These are phyloP conservation scores for Emergomyces orientalis DNA, from an alignment of 2,329 filamentous ascomycete genomes.

Conservation along the genomic window DNA sequence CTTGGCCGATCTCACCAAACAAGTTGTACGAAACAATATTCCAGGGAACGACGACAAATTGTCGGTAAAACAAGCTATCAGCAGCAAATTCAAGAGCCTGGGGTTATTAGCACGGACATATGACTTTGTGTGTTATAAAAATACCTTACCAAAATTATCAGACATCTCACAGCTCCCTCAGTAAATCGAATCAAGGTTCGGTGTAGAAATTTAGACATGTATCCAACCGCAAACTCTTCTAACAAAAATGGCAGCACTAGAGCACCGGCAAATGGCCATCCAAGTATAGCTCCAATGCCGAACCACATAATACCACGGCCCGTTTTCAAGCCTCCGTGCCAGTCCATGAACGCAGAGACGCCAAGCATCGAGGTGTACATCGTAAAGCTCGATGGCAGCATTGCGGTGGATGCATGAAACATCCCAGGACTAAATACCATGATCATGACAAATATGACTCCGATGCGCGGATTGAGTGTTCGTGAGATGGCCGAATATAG, in stretches of 20 bases:
- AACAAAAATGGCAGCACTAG: constrained; percentile 69
- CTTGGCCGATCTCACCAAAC: constrained; percentile 65
- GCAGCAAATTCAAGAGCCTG: constrained; percentile 60
- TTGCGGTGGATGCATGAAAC: constrained; percentile 82
- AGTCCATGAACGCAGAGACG: constrained; percentile 82
- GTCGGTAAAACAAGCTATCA: constrained; percentile 79
- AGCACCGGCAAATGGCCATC: constrained; percentile 89
- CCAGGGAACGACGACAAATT: constrained; percentile 66
- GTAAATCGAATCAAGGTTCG: constrained; percentile 53
- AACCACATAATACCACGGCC: constrained; percentile 85
- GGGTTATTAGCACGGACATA: constrained; percentile 20
- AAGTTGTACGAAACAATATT: constrained; percentile 97
- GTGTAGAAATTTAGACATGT: constrained; percentile 48
- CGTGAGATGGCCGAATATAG: constrained; percentile 69
- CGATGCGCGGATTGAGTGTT: constrained; percentile 72
- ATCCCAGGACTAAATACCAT: constrained; percentile 77
- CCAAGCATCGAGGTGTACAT: constrained; percentile 92
- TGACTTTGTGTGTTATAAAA: not conserved
- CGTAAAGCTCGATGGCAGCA: constrained; percentile 86
- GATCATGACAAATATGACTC: constrained; percentile 70
- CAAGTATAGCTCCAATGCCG: constrained; percentile 70
- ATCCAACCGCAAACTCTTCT: constrained; percentile 59
- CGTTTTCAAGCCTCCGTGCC: constrained; percentile 68
- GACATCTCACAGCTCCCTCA: constrained; percentile 57
- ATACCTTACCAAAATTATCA: constrained; percentile 58